Evolutionary conservation across 129 eudicot species (phyloP), one percentile per base, ranked within the genome.

Genomic region (Silybum marianum): DNA sequence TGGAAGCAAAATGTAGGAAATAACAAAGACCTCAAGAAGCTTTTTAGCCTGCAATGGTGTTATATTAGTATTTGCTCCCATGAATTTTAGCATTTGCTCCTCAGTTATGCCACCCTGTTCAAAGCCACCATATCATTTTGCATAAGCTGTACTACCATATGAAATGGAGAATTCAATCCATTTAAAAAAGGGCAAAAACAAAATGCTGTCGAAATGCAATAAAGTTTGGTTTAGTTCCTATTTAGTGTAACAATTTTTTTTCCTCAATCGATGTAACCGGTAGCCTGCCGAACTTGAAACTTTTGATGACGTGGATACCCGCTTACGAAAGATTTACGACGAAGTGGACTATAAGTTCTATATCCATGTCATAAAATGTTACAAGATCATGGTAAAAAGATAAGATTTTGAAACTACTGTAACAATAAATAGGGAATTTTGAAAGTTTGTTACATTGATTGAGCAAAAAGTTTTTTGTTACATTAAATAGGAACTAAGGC

Each of bases 101-200:
- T 96, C 99, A 28, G 97, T 96, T 86, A 96, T 87, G 82, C 99
- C 99, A 66, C 98, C 99, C 99, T 96, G 89, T 72, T 69, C 70
- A 26, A 76, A 77, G 67, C 26, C 74, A 60, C 69, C 24, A 67
- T 21, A 80, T 32, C 51, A 23, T 58, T 80, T 60, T 6, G 68
- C 78, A 77, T 62, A 48, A 32, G 76, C 74, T 34, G 70, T 26
- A 73, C n/a, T n/a, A 54, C 60, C 6, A 58, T 58, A 18, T 58
- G 66, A 58, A 36, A 63, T 10, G 19, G 12, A 34, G 38, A 32
- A 32, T 6, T 58, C 23, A 6, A 18, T 58, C 66, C 66, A n/a
- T 58, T 3, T 58, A n/a, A n/a, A 58, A 8, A 58, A 58, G 66
- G 63, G 66, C 10, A n/a, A 58, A 48, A 2, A 42, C 51, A 9